phyloP scores from a whole-genome alignment of 305 asterid genomes.

The Plantago coronopus region DNA sequence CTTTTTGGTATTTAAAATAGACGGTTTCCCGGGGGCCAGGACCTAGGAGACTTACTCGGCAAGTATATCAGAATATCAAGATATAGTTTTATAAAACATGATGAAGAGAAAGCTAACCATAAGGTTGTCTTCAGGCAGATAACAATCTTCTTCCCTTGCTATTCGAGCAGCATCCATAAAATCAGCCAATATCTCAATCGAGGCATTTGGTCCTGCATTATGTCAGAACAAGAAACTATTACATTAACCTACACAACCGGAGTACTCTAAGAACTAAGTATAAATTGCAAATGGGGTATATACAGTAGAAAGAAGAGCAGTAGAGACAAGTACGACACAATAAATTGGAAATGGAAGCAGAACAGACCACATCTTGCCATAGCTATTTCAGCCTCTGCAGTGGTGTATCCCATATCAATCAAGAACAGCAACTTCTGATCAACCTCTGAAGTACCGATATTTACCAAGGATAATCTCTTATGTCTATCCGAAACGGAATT shows the following conservation, averaged over 20 bases:
- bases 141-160: conserved; percentile 27
- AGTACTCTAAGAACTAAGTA: too few species aligned
- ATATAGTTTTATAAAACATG: not conserved
- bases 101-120: conserved; percentile 19
- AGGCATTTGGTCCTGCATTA: conserved; percentile 60
- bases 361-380: conserved; percentile 73
- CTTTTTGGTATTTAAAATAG: too few species aligned
- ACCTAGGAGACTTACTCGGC: too few species aligned
- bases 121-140: conserved; percentile 6
- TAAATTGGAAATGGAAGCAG: not conserved
- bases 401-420: conserved; percentile 68
- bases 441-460: conserved; percentile 37
- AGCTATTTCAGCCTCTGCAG: conserved; percentile 64
- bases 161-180: conserved; percentile 76
- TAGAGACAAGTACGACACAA: not conserved
- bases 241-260: too few species aligned
- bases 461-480: conserved; percentile 36
- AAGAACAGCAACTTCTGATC: conserved; percentile 43
- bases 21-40: too few species aligned
- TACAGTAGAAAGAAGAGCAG: too few species aligned
- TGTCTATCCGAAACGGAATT: conserved; percentile 45
- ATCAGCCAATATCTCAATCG: conserved; percentile 49
- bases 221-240: conserved; percentile 5
- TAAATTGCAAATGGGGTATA: not conserved
- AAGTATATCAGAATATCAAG: not conserved